Evolutionary conservation across 2,329 filamentous ascomycete species (phyloP).

Genomic region (Curvularia hawaiiensis): DNA sequence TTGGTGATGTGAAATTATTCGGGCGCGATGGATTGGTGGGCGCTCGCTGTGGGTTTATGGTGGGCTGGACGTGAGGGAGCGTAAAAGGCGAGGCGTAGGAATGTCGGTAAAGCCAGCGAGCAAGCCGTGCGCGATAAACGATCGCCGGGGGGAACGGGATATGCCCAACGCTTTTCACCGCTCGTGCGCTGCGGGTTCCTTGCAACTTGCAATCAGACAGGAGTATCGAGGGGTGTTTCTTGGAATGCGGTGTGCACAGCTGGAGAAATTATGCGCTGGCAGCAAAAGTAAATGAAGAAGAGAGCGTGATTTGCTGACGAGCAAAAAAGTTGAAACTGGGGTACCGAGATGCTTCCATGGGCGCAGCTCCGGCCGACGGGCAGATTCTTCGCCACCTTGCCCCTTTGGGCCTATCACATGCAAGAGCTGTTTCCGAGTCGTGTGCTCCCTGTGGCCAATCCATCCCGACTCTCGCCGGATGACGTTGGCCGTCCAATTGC

Average conservation of each 20-base stretch:
- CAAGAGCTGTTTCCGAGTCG: conserved; percentile 3
- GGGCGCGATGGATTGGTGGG: conserved; percentile 12
- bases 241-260: conserved; percentile 11
- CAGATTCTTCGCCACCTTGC: conserved; percentile 12
- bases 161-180: conserved; percentile 21
- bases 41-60: conserved; percentile 10
- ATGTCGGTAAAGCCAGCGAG: conserved; percentile 25
- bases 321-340: conserved; percentile 5
- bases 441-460: conserved; percentile 19
- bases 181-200: conserved; percentile 10
- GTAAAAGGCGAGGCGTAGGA: conserved; percentile 15
- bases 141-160: conserved; percentile 23
- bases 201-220: neutral
- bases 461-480: conserved; percentile 28
- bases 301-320: conserved; percentile 3
- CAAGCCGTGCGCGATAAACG: conserved; percentile 25
- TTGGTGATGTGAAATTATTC: conserved; percentile 4
- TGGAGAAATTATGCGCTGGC: conserved; percentile 8
- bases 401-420: conserved; percentile 17
- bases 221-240: neutral
- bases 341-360: conserved; percentile 7
- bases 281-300: conserved; percentile 3
- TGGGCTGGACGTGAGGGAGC: conserved; percentile 17
- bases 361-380: neutral
- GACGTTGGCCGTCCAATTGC: conserved; percentile 18